Conservation (phyloP, 208 protist species). For the Herpetomonas tarakana region DNA sequence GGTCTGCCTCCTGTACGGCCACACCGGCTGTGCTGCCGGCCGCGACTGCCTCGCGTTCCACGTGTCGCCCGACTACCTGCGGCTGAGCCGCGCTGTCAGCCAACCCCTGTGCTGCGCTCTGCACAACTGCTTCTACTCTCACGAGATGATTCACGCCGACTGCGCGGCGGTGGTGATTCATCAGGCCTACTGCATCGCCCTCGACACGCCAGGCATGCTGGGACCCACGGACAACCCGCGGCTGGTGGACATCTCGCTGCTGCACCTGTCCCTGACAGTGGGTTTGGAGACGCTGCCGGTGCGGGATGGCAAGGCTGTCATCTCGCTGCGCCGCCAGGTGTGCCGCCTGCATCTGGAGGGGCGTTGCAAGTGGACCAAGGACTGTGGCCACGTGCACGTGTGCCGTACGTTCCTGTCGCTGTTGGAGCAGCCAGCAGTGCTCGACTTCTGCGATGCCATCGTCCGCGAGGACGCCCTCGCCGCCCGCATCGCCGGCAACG, state of each 20-base stretch:
- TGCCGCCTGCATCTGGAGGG: constrained; percentile 45
- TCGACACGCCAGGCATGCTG: constrained; percentile 20
- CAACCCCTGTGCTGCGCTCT: constrained; percentile 42
- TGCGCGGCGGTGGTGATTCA: constrained; percentile 30
- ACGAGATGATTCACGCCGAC: constrained; percentile 38
- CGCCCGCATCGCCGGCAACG: constrained; percentile 9
- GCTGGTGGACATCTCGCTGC: constrained; percentile 31
- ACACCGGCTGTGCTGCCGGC: constrained; percentile 28
- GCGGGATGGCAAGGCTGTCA: constrained; percentile 20
- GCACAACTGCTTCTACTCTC: constrained; percentile 62
- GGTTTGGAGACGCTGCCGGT: constrained; percentile 36
- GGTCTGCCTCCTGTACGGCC: constrained; percentile 34
- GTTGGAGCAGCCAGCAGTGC: constrained; percentile 24
- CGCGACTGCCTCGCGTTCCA: constrained; percentile 38
- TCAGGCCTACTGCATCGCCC: constrained; percentile 25
- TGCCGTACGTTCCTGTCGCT: constrained; percentile 30
- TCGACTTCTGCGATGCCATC: constrained; percentile 25
- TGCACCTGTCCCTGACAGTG: constrained; percentile 40
- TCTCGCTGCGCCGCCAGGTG: constrained; percentile 43
- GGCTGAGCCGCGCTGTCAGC: constrained; percentile 25
- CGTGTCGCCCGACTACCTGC: constrained; percentile 30
- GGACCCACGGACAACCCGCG: constrained; percentile 18
- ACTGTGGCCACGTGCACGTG: constrained; percentile 57
- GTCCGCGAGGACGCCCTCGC: constrained; percentile 11
- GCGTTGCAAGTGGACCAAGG: constrained; percentile 61